phyloP scores from a whole-genome alignment of 2,329 filamentous ascomycete species.

The Monilinia laxa region DNA sequence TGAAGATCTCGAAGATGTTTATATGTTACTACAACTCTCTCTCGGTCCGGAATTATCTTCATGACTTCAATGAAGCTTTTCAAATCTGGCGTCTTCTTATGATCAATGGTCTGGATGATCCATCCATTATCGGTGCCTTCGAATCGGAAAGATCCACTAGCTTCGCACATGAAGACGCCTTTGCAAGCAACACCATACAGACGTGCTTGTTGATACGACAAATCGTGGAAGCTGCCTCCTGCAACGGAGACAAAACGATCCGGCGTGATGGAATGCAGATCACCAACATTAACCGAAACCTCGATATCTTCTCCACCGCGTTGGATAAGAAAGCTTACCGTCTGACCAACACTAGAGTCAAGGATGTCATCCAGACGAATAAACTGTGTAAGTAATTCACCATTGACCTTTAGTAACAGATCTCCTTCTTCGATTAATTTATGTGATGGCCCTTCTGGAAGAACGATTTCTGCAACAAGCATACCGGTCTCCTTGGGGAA shows the following conservation, averaged over 20 bases:
- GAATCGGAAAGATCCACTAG: constrained; percentile 90
- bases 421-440: constrained; percentile 90
- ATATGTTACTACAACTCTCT: constrained; percentile 90
- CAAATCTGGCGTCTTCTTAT: constrained; percentile 85
- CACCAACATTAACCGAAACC: constrained; percentile 75
- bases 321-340: constrained; percentile 80
- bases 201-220: constrained; percentile 97
- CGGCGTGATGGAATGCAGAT: constrained; percentile 91
- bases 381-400: constrained; percentile 89
- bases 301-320: constrained; percentile 85
- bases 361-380: constrained; percentile 87
- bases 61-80: constrained; percentile 89
- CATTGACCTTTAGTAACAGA: constrained; percentile 89
- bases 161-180: constrained; percentile 93
- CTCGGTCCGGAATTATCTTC: constrained; percentile 76
- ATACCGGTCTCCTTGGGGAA: constrained; percentile 95
- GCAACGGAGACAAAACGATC: constrained; percentile 94
- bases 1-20: constrained; percentile 94
- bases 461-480: constrained; percentile 92
- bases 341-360: constrained; percentile 78
- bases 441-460: constrained; percentile 86
- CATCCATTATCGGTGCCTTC: constrained; percentile 89
- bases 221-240: constrained; percentile 89
- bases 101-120: constrained; percentile 89
- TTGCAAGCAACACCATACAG: constrained; percentile 89